Conservation (phyloP, 2,329 filamentous ascomycete species). For the Penicillium expansum region DNA sequence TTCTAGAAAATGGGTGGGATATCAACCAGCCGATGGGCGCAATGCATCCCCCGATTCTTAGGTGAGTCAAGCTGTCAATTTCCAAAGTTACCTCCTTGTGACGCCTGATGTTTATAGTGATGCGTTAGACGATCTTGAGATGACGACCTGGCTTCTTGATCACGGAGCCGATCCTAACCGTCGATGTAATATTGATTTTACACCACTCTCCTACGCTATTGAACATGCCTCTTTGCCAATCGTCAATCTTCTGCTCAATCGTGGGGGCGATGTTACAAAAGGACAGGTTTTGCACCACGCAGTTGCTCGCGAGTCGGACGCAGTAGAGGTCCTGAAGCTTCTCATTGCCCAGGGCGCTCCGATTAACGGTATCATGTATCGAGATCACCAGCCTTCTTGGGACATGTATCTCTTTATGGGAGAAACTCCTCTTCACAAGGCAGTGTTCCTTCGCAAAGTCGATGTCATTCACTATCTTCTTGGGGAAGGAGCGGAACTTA, state of each 20-base stretch:
- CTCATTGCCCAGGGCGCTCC: constrained; percentile 19
- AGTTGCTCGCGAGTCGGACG: constrained; percentile 15
- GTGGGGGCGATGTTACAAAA: constrained; percentile 19
- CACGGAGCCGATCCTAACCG: constrained; percentile 28
- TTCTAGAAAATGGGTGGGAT: constrained; percentile 13
- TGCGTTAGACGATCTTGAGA: constrained; percentile 22
- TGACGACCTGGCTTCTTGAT: constrained; percentile 27
- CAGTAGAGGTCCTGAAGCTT: constrained; percentile 16
- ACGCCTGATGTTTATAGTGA: constrained; percentile 11
- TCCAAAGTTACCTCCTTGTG: not conserved
- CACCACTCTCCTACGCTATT: constrained; percentile 25
- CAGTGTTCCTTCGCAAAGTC: not conserved
- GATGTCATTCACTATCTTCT: not conserved
- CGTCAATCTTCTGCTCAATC: constrained; percentile 21
- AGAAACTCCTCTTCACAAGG: not conserved
- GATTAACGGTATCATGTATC: constrained; percentile 21
- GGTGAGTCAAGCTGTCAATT: constrained; percentile 14
- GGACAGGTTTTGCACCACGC: constrained; percentile 26
- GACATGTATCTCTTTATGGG: not conserved
- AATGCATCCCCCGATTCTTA: constrained; percentile 19
- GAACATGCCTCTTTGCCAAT: constrained; percentile 17
- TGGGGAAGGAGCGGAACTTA: not conserved
- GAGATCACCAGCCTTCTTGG: constrained; percentile 21
- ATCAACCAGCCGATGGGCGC: constrained; percentile 23
- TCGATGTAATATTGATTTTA: constrained; percentile 24